Evolutionary conservation across 495 filamentous ascomycete genomes (phyloP).

Genomic region (Penicillium psychrofluorescens): DNA sequence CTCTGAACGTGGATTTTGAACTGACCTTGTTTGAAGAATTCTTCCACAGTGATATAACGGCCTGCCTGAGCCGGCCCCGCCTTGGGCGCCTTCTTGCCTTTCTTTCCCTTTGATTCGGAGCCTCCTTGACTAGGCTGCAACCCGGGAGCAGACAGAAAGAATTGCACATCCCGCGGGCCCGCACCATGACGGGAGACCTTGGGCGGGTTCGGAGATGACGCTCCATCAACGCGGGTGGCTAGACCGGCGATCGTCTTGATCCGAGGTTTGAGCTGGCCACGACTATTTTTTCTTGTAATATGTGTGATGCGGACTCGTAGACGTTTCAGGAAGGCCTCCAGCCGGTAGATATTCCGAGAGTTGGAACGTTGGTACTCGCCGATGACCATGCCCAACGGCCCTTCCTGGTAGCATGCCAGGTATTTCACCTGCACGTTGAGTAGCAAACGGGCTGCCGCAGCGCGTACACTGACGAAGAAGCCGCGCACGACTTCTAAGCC

Average conservation of each 20-base stretch:
- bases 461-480: constrained; percentile 60
- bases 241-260: constrained; percentile 42
- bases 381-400: constrained; percentile 22
- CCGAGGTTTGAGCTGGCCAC: constrained; percentile 22
- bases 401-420: constrained; percentile 30
- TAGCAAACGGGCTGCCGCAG: constrained; percentile 55
- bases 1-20: background rate
- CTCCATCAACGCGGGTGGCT: constrained; percentile 33
- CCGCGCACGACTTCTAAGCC: constrained; percentile 52
- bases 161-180: constrained; percentile 37
- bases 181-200: constrained; percentile 28
- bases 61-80: constrained; percentile 26
- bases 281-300: constrained; percentile 26
- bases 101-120: constrained; percentile 7
- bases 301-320: constrained; percentile 34
- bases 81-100: constrained; percentile 27
- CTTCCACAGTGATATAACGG: constrained; percentile 40
- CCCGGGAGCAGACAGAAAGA: constrained; percentile 28
- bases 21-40: constrained; percentile 45
- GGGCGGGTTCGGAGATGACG: constrained; percentile 19
- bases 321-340: constrained; percentile 40
- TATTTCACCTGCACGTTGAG: constrained; percentile 52
- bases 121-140: constrained; percentile 7
- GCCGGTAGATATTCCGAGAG: constrained; percentile 7
- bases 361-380: constrained; percentile 4